phyloP scores from a whole-genome alignment of 1,139 yeast species.

The Geotrichum reessii region DNA sequence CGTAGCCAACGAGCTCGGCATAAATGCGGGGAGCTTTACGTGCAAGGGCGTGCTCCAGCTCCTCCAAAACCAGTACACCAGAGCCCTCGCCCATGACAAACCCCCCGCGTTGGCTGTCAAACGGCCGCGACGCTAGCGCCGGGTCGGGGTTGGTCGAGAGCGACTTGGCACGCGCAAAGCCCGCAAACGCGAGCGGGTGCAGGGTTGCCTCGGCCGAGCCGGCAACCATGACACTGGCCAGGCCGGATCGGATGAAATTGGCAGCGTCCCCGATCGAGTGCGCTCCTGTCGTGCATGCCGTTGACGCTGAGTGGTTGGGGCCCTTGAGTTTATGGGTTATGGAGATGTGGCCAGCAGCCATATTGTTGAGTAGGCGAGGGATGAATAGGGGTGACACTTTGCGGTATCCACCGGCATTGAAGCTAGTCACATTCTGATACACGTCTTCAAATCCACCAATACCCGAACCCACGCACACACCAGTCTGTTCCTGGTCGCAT shows the following conservation, averaged over 20 bases:
- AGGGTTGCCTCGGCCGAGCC: conserved; percentile 89
- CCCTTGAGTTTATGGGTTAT: conserved; percentile 73
- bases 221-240: conserved; percentile 81
- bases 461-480: conserved; percentile 89
- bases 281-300: conserved; percentile 96
- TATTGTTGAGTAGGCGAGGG: conserved; percentile 76
- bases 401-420: conserved; percentile 52
- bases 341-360: conserved; percentile 93
- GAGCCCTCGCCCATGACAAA: conserved; percentile 94
- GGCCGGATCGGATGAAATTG: conserved; percentile 70
- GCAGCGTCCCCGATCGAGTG: conserved; percentile 92
- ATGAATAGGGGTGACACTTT: conserved; percentile 80
- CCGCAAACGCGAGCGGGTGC: conserved; percentile 84
- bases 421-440: conserved; percentile 53
- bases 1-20: conserved; percentile 82
- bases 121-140: conserved; percentile 71
- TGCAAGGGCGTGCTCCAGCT: conserved; percentile 62
- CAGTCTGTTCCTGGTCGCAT: conserved; percentile 37
- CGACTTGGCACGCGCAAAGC: conserved; percentile 86
- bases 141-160: conserved; percentile 68
- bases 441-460: conserved; percentile 83
- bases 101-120: conserved; percentile 72
- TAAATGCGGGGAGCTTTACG: conserved; percentile 56
- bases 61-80: conserved; percentile 74
- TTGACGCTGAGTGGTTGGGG: conserved; percentile 80